A percentile compares a stretch with the other conserved stretches of the same genome.
Conservation (phyloP, 1,284 basidiomycete genomes). For the Trichosporon asahii region DNA sequence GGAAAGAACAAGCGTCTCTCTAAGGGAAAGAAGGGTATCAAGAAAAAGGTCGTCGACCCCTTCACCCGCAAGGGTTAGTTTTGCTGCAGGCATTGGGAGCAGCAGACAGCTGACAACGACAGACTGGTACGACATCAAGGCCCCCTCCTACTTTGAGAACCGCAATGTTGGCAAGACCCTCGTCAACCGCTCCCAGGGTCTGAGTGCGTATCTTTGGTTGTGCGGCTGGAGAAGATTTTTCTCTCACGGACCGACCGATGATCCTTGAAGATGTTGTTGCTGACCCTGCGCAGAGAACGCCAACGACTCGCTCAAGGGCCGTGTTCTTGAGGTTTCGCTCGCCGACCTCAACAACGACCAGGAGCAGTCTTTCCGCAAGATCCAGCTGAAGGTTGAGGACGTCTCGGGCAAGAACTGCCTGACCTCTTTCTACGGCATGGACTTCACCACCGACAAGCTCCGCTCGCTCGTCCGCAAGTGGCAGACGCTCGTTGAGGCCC, state of each 20-base stretch:
- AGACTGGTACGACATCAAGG: constrained; percentile 99
- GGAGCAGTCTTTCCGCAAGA: constrained; percentile 99
- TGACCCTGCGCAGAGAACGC: constrained; percentile 72
- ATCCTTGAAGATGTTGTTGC: neutral
- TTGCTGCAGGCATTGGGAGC: neutral
- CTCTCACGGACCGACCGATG: neutral
- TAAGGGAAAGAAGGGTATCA: constrained; percentile 99
- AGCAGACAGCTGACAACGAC: constrained; percentile 26
- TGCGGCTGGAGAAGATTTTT: constrained; percentile 1
- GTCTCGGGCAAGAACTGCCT: constrained; percentile 95
- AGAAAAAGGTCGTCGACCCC: constrained; percentile 99
- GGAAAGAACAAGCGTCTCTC: constrained; percentile 99
- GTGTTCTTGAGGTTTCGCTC: constrained; percentile 93
- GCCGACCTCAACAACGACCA: constrained; percentile 99
- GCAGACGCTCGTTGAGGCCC: constrained; percentile 98
- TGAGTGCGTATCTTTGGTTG: constrained; percentile 67
- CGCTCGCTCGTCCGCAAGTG: constrained; percentile 99
- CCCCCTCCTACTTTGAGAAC: constrained; percentile 95
- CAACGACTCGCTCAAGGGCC: constrained; percentile 97
- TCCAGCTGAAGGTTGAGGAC: constrained; percentile 96
- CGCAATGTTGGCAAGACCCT: constrained; percentile 98
- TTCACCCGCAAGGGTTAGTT: constrained; percentile 91
- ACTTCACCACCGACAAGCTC: constrained; percentile 99
- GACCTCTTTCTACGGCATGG: constrained; percentile 99
- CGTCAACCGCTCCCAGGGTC: constrained; percentile 95